Base-by-base conservation (phyloP, 1,139 yeast genomes). In the Torulaspora pretoriensis region DNA sequence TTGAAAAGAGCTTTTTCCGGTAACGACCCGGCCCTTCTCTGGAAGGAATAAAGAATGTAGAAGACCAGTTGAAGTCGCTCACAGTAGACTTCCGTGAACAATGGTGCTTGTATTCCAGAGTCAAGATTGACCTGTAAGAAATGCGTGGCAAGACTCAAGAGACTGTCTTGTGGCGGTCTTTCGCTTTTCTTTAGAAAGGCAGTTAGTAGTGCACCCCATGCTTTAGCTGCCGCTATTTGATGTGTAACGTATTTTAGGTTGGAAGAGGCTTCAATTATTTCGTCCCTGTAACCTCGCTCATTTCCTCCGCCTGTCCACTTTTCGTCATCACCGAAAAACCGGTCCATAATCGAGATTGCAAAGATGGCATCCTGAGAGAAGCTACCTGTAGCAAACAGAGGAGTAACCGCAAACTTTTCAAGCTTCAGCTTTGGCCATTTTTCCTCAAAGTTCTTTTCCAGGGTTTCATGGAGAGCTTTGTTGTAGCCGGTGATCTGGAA, bases 171-270 rank as follows among this genome's bases (percentile, higher is more conserved):
- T 12, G 78, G 56, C 0, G 62, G 57, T 3, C 56, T 56, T 35
- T 53, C 59, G 12, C 59, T 55, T 14, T 67, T 69, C 50, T 63
- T 72, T 44, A 73, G 75, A 52, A 76, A 76, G 0, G 94, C 79
- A 0, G 94, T 81, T 25, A 85, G 52, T 12, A 89, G 68, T 1
- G 92, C 89, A 41, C 94, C 90, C 75, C 85, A 81, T 0, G 95
- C 77, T 57, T 81, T 82, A 2, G 87, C 82, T 23, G 84, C 76
- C 2, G 77, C 69, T 17, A 82, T 70, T 59, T 88, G 96, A 1
- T 92, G 76, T 42, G 80, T 75, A 16, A 81, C 72, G 59, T 73
- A 75, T 50, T 87, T 89, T 36, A 80, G 61, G 54, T 83, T 81
- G 35, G 81, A 66, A 50, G 89, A 81, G 1, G 86, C 80, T 3